Evolutionary conservation across 495 filamentous ascomycete species (phyloP).

Genomic region (Daldinia concentrica): DNA sequence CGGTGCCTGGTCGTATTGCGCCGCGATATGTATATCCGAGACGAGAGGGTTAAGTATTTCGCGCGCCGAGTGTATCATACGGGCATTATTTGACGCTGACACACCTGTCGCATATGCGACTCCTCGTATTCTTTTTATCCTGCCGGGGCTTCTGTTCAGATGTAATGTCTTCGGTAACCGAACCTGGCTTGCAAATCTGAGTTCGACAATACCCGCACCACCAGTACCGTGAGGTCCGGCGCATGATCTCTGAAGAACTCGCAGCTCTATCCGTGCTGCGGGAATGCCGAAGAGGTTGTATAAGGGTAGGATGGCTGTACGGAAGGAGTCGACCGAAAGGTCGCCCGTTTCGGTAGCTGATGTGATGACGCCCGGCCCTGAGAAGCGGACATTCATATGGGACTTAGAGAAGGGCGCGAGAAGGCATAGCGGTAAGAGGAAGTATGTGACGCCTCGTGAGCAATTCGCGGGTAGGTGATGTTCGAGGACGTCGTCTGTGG

Average conservation of each 20-base stretch:
- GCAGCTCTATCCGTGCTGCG: conserved; percentile 83
- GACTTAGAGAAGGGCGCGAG: conserved; percentile 93
- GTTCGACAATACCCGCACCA: conserved; percentile 89
- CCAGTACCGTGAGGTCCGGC: conserved; percentile 74
- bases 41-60: conserved; percentile 87
- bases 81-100: conserved; percentile 86
- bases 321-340: conserved; percentile 88
- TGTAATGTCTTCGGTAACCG: conserved; percentile 94
- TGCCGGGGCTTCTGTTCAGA: conserved; percentile 77
- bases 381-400: conserved; percentile 85
- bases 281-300: conserved; percentile 88
- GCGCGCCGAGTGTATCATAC: conserved; percentile 91
- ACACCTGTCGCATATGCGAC: conserved; percentile 94
- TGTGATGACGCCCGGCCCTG: conserved; percentile 93
- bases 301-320: conserved; percentile 89
- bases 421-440: conserved; percentile 85
- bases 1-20: conserved; percentile 76
- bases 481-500: conserved; percentile 70
- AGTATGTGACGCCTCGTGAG: conserved; percentile 87
- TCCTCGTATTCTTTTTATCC: conserved; percentile 88
- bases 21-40: conserved; percentile 81
- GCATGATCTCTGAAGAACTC: conserved; percentile 82
- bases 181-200: conserved; percentile 91
- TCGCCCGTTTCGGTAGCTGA: conserved; percentile 81
- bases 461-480: conserved; percentile 81